A percentile compares a stretch with the other conserved stretches of the same genome.
These are phyloP conservation scores for Wickerhamomyces sp. DNA, from an alignment of 1,139 yeast species.

Conservation along the genomic window DNA sequence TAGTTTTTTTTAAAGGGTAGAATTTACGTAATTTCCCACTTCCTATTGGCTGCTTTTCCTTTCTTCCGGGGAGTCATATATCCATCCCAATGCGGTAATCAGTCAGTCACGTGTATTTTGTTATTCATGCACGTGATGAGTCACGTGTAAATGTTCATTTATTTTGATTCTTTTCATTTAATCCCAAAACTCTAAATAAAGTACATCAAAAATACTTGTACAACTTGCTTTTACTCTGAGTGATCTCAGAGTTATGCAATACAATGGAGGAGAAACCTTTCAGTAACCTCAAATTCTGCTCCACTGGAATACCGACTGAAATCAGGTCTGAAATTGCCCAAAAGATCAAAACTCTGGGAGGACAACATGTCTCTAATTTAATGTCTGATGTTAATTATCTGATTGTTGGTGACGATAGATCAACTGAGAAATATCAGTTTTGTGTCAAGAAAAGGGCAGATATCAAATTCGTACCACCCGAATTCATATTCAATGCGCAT, in stretches of 20 bases:
- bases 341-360: conserved; percentile 58
- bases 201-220: too few relatives aligned
- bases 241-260: background rate
- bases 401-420: conserved; percentile 55
- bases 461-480: conserved; percentile 49
- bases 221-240: background rate
- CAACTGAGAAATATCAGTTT: conserved; percentile 63
- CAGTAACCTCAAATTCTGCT: conserved; percentile 27
- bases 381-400: conserved; percentile 65
- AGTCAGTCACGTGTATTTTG: too few relatives aligned
- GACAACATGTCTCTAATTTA: conserved; percentile 52
- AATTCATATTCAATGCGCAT: conserved; percentile 42
- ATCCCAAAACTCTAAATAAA: too few relatives aligned
- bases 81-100: too few relatives aligned
- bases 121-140: background rate
- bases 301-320: conserved; percentile 30
- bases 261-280: conserved; percentile 6
- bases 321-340: conserved; percentile 26
- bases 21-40: background rate
- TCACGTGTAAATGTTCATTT: background rate
- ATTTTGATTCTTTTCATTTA: too few relatives aligned
- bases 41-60: conserved; percentile 1
- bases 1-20: too few relatives aligned
- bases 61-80: background rate
- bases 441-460: conserved; percentile 59